A percentile compares a stretch with the other conserved stretches of the same genome.
Evolutionary conservation across 2,329 filamentous ascomycete genomes (phyloP).

Genomic region (Ophiostoma quercus): DNA sequence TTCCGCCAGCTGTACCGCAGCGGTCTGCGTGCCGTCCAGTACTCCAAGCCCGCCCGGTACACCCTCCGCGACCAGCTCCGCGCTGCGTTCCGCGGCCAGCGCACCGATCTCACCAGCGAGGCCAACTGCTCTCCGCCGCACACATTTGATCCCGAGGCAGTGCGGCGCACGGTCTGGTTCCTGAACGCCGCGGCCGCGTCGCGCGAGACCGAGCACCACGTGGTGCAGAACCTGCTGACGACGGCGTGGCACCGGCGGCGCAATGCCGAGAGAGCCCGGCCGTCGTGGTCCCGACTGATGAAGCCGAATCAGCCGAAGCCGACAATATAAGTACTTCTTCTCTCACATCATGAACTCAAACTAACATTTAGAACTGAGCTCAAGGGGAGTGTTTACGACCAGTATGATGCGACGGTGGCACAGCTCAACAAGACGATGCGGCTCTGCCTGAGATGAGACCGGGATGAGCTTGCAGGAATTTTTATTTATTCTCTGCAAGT

Average conservation of each 20-base stretch:
- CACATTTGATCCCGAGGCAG: conserved; percentile 45
- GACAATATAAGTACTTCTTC: too few relatives aligned
- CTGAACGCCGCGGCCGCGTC: conserved; percentile 58
- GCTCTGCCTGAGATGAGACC: conserved; percentile 51
- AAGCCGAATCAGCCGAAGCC: conserved; percentile 19
- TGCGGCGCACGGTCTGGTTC: conserved; percentile 65
- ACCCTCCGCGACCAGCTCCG: conserved; percentile 56
- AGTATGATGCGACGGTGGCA: conserved; percentile 63
- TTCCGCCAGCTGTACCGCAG: conserved; percentile 67
- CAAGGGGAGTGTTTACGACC: conserved; percentile 43
- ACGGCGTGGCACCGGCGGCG: conserved; percentile 41
- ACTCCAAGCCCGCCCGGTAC: conserved; percentile 62
- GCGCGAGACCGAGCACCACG: conserved; percentile 63
- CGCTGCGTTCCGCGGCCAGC: conserved; percentile 47
- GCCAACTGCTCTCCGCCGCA: conserved; percentile 31
- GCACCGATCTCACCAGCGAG: conserved; percentile 18
- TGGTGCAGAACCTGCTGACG: conserved; percentile 63
- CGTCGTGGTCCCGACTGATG: conserved; percentile 30
- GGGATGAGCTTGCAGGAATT: not conserved
- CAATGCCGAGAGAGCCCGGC: conserved; percentile 28
- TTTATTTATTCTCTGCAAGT: not conserved
- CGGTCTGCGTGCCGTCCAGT: conserved; percentile 65
- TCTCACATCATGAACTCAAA: too few relatives aligned
- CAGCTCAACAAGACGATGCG: conserved; percentile 73
- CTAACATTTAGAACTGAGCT: conserved; percentile 21